Conservation (phyloP, 106 monocot species). For the Allium fistulosum region DNA sequence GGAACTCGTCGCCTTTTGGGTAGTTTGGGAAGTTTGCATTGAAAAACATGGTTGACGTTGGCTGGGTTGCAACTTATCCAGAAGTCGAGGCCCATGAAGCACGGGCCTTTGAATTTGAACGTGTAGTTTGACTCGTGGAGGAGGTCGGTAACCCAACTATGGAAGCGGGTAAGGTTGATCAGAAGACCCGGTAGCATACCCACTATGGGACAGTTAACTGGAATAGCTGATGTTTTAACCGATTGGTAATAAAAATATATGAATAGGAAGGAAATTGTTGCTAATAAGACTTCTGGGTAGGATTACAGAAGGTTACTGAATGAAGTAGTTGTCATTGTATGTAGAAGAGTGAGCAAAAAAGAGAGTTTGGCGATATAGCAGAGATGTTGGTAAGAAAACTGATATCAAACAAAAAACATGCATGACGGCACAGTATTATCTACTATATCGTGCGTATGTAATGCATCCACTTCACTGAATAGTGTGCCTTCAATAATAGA, state of each 20-base stretch:
- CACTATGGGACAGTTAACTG: not conserved
- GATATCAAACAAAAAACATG: too few relatives aligned
- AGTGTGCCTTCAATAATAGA: too few relatives aligned
- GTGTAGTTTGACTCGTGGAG: not conserved
- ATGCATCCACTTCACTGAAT: too few relatives aligned
- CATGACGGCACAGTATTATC: too few relatives aligned
- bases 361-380: too few relatives aligned
- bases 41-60: conserved; percentile 10
- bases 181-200: not conserved
- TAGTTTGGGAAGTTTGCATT: conserved; percentile 10
- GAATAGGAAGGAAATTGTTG: not conserved
- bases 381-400: too few relatives aligned
- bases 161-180: not conserved
- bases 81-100: not conserved
- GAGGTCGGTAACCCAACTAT: not conserved
- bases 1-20: conserved; percentile 5
- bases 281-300: not conserved
- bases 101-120: not conserved
- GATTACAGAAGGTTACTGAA: not conserved
- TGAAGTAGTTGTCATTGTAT: too few relatives aligned
- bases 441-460: too few relatives aligned
- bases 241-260: not conserved
- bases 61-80: conserved; percentile 7
- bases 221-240: not conserved
- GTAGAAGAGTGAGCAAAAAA: too few relatives aligned